These are phyloP conservation scores for Spathaspora passalidarum DNA, from an alignment of 805 yeast species.

Conservation along the genomic window DNA sequence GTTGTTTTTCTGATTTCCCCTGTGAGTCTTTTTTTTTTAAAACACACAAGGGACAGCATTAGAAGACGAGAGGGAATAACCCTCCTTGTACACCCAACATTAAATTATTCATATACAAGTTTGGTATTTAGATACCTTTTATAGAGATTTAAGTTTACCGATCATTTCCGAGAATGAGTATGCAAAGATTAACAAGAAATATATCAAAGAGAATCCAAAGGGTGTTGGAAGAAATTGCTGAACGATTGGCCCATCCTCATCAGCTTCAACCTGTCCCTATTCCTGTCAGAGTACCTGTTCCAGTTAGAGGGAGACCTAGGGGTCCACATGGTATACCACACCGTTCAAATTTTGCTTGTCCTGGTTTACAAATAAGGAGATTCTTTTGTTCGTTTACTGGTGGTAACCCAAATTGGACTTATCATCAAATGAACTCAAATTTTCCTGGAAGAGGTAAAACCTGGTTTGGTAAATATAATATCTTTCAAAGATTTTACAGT, in stretches of 20 bases:
- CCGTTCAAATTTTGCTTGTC: not conserved
- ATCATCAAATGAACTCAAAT: constrained; percentile 1
- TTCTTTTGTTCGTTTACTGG: not conserved
- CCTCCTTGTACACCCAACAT: not conserved
- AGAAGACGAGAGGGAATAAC: not conserved
- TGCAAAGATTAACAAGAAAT: constrained; percentile 13
- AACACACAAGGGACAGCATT: not conserved
- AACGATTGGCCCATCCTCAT: constrained; percentile 24
- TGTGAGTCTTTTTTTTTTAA: not conserved
- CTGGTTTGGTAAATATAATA: constrained; percentile 14
- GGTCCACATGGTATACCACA: not conserved
- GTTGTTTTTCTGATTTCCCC: not conserved
- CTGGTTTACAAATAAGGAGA: not conserved
- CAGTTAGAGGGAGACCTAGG: not conserved
- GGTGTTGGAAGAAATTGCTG: constrained; percentile 47
- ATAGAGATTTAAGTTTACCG: not conserved
- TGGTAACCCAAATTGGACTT: constrained; percentile 1
- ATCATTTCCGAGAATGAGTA: not conserved
- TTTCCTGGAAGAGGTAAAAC: constrained; percentile 1
- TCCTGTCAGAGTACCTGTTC: constrained; percentile 27
- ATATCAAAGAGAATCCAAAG: constrained; percentile 47
- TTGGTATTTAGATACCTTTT: not conserved
- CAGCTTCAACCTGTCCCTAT: constrained; percentile 34
- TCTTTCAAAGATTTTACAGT: constrained; percentile 4
- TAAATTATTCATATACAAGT: not conserved